Evolutionary conservation across 352 stramenopile genomes (phyloP), one percentile per base, ranked within the genome.

Genomic region (Phytopythium sindhum): DNA sequence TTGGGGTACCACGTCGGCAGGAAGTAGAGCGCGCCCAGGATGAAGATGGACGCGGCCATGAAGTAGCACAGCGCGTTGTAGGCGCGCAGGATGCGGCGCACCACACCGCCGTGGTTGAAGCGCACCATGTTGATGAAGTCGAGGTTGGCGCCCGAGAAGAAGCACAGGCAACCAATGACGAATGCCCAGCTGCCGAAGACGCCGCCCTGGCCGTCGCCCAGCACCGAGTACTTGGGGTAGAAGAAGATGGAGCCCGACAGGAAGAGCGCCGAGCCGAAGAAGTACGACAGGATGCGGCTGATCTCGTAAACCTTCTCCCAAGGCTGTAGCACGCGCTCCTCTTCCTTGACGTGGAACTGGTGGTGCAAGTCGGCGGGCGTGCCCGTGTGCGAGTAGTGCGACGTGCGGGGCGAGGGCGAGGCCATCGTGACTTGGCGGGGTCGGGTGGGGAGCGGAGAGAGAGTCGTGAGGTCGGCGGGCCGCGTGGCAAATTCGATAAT

Each of bases 21-120:
- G 67, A 94, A 94, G 74, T 89, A 94, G 48, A 94, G 65, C 61
- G 80, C 83, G 31, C 86, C 86, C 33, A 92, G 77, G 50, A 89
- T 74, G 69, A 94, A 94, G 61, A 90, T 81, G 26, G 70, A 80
- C 19, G 81, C 73, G 12, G 83, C 86, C 60, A 87, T 81, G 63
- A 85, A 84, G 72, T 91, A 88, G 62, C 69, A 73, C 24, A 89
- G 60, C 10, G 67, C 72, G 57, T 79, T 90, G 69, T 80, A 91
- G 4, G 83, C 79, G 26, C 83, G 78, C 45, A 89, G 41, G 14
- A 88, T 69, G 42, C 84, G 83, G 57, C 74, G 75, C 17, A 79
- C 64, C 26, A 72, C 62, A 26, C 74, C 74, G 57, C 78, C 81
- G 45, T 73, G 72, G 66, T 89, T 88, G 72, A 77, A 74, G 39